These are phyloP conservation scores for Colletotrichum sp. DNA, from an alignment of 2,329 filamentous ascomycete species.

Conservation along the genomic window DNA sequence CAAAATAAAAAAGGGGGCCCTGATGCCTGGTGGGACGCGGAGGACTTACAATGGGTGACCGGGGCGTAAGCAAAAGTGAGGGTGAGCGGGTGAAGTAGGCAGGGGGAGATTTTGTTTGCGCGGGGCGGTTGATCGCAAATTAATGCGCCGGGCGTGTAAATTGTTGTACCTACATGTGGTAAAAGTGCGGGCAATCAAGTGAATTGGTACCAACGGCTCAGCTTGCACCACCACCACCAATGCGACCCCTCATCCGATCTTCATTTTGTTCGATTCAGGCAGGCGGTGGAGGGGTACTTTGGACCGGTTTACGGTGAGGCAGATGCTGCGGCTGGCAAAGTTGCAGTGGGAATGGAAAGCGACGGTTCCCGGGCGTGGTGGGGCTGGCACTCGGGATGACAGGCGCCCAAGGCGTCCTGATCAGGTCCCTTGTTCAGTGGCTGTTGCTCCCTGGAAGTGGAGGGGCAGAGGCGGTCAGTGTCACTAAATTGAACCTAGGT, in stretches of 20 bases:
- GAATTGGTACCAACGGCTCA: neutral
- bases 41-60: neutral
- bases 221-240: neutral
- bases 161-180: neutral
- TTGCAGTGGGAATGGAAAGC: neutral
- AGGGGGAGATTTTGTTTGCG: constrained; percentile 1
- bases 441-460: neutral
- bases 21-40: neutral
- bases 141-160: constrained; percentile 1
- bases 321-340: neutral
- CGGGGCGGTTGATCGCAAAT: constrained; percentile 14
- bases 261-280: neutral
- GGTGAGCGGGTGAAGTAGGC: neutral
- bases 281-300: constrained; percentile 7
- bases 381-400: neutral
- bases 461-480: neutral
- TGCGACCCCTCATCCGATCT: constrained; percentile 19
- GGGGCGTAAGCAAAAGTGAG: neutral
- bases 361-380: neutral
- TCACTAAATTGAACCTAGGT: neutral
- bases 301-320: neutral
- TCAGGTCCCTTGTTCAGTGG: neutral
- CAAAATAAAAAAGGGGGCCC: neutral
- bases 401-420: neutral
- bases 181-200: neutral